Base-by-base conservation (phyloP, 2,329 filamentous ascomycete species). In the Pezicula radicicola region DNA sequence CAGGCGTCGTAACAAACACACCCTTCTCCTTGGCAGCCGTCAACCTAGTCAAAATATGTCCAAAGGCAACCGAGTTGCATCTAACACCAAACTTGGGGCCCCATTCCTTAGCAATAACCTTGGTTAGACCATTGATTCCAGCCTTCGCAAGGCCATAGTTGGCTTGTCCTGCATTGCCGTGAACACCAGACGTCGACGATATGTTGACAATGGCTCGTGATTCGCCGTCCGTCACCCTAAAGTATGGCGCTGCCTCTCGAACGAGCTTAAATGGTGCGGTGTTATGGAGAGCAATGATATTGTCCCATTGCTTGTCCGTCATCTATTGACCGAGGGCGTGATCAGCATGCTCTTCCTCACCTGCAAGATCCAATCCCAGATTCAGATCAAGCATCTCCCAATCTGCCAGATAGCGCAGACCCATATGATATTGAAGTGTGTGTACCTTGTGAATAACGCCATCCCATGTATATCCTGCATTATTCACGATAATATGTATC, bases 81-180 rank as follows among this genome's bases (percentile, higher is more conserved):
- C 91, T 78, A 6, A 96, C 91, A 48, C 90, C 91, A 62, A 92
- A 96, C 36, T 77, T 70, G 0, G 89, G 90, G 1, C 91, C 91
- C 91, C 91, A 96, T 75, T 96, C 86, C 74, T 96, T 95, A 3
- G 91, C 90, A 65, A 96, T 90, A 2, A 90, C 91, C 75, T 94
- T 95, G 53, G 88, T 92, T 52, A 96, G 78, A 6, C 91, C 91
- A 10, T 82, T 82, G 13, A 96, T 83, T 43, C 89, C 91, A 3
- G 91, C 88, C 75, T 96, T 96, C 49, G 89, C 91, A 45, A 92
- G 75, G 35, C 87, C 81, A 70, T 96, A 96, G 77, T 96, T 96
- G 62, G 87, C 83, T 76, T 96, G 91, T n/a, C 91, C 91, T 7
- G 90, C 88, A 66, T 96, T 96, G 50, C 91, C 91, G 69, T 95